Evolutionary conservation across 306 rosid genomes (phyloP).

Genomic region (barrel medic (Medicago truncatula)): MtrunA17r5.0-ANR NC_053049.1:31939501-31940000

Average conservation of each 20-base stretch:
- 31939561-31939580: neutral
- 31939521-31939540: neutral
- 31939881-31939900: neutral
- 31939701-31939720: neutral
- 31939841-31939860: neutral
- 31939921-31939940: neutral
- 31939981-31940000: neutral
- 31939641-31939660: neutral
- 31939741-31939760: too few relatives aligned
- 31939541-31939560: neutral
- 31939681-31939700: neutral
- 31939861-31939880: neutral
- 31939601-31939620: neutral
- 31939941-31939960: neutral
- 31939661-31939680: neutral
- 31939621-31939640: neutral
- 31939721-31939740: too few relatives aligned
- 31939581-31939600: neutral
- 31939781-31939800: neutral
- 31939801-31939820: neutral
- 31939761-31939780: neutral
- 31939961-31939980: neutral
- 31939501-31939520: neutral
- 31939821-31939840: neutral
- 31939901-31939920: neutral